phyloP scores from a whole-genome alignment of 2,329 filamentous ascomycete genomes.

The Pseudopyricularia cyperi region DNA sequence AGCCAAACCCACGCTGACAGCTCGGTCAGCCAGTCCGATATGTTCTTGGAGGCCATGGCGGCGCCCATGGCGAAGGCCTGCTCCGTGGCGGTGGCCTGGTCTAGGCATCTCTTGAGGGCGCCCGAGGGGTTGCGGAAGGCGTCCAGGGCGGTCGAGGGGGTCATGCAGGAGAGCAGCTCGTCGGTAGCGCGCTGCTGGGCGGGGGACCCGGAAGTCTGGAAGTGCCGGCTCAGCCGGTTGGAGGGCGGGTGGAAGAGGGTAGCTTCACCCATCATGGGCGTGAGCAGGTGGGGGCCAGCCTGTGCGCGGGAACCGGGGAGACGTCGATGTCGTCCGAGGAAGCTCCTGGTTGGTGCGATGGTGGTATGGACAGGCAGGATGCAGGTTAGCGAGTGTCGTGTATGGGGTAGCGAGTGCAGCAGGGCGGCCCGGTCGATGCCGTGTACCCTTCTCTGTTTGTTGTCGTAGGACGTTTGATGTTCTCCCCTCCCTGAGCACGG shows the following conservation, averaged over 20 bases:
- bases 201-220: constrained; percentile 28
- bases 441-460: background rate
- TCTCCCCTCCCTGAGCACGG: background rate
- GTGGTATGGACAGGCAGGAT: background rate
- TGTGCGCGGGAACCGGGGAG: background rate
- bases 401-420: background rate
- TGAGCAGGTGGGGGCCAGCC: background rate
- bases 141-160: constrained; percentile 46
- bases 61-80: constrained; percentile 59
- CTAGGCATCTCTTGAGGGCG: constrained; percentile 44
- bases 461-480: background rate
- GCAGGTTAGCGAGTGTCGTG: background rate
- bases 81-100: constrained; percentile 49
- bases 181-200: constrained; percentile 34
- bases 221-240: constrained; percentile 26
- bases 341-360: background rate
- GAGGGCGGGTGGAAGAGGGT: constrained; percentile 18
- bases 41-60: constrained; percentile 55
- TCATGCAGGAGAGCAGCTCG: constrained; percentile 48
- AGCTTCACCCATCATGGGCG: constrained; percentile 21
- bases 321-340: background rate
- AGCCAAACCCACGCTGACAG: constrained; percentile 49
- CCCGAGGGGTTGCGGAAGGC: constrained; percentile 42
- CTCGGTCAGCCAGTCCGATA: constrained; percentile 66
- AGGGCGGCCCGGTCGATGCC: background rate